Base-by-base conservation (phyloP, 306 rosid genomes). In the Medicago lupulina region DNA sequence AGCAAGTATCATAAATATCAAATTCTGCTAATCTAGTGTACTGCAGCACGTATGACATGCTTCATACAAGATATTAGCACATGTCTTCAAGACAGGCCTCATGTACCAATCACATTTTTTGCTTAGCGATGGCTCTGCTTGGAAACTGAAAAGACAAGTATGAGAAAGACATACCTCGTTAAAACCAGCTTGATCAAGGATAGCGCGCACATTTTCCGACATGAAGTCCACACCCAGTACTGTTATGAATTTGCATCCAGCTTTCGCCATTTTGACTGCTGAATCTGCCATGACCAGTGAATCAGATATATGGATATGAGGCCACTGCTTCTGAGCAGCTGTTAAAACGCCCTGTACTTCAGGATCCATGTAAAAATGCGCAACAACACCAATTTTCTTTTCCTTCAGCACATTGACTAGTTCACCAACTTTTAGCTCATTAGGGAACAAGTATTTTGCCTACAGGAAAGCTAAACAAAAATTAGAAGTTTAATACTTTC, bases 351-450 rank as follows among this genome's bases (percentile, higher is more conserved):
- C 99, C 77, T 95, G 99, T 8, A 95, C 96, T 81, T 95, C 97
- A 54, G 99, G 99, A 82, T 95, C 99, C 99, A 95, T 95, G 90
- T 92, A 95, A 80, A 95, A 95, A 77, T 95, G 98, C 39, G 99
- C 99, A 85, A 89, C 99, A 65, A 95, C 80, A 47, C 99, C 99
- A 74, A 95, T 95, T 77, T 85, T 90, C 87, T 95, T 95, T 84
- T 90, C 97, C 84, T 77, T 88, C 17, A 95, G 81, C 85, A 86
- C 86, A 49, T 75, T 70, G 41, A 90, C 89, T 66, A 95, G 93
- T 60, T 90, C 96, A 74, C 77, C 58, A 72, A 92, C 95, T 55
- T 80, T 88, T 10, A 31, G 49, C 76, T 85, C 90, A 74, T 92
- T 55, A 0, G 99, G 99, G 55, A 81, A 84, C 75, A 95, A 79